These are phyloP conservation scores for Fimicolochytrium jonesii DNA, from an alignment of 192 early-diverging fungal species.

Conservation along the genomic window DNA sequence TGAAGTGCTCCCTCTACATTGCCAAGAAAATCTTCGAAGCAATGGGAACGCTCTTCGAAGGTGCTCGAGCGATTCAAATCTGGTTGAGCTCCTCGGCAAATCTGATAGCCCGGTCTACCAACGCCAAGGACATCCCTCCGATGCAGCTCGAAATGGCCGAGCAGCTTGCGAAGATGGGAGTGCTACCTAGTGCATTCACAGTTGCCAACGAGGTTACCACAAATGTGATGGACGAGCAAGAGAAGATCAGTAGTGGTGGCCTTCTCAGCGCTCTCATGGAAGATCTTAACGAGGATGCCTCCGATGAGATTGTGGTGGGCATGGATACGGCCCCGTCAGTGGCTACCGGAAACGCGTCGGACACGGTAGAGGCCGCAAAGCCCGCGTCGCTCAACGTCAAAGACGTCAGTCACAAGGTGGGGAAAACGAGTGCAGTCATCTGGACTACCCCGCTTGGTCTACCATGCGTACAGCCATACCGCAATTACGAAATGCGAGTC, in stretches of 20 bases:
- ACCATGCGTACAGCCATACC: conserved; percentile 96
- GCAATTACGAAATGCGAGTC: conserved; percentile 58
- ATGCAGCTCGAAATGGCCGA: conserved; percentile 40
- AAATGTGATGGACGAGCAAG: conserved; percentile 8
- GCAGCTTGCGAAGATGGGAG: conserved; percentile 30
- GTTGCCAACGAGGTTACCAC: conserved; percentile 17
- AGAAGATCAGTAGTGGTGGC: neutral
- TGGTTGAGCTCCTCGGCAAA: conserved; percentile 88
- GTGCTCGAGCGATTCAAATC: conserved; percentile 85
- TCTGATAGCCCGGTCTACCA: conserved; percentile 77
- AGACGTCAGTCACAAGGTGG: neutral
- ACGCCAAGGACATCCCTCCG: conserved; percentile 36
- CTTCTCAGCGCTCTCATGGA: conserved; percentile 3
- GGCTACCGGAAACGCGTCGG: neutral
- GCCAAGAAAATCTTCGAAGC: conserved; percentile 79
- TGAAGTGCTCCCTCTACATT: conserved; percentile 64
- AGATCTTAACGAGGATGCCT: conserved; percentile 6
- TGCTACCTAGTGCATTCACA: conserved; percentile 33
- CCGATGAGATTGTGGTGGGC: neutral
- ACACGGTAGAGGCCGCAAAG: neutral
- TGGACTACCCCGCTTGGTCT: conserved; percentile 96
- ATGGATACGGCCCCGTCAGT: no score
- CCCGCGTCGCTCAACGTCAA: neutral
- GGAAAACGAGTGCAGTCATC: conserved; percentile 77
- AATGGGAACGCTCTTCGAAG: conserved; percentile 81